These are phyloP conservation scores for Cucumis cinereus DNA, from an alignment of 306 rosid genomes.

Conservation along the genomic window DNA sequence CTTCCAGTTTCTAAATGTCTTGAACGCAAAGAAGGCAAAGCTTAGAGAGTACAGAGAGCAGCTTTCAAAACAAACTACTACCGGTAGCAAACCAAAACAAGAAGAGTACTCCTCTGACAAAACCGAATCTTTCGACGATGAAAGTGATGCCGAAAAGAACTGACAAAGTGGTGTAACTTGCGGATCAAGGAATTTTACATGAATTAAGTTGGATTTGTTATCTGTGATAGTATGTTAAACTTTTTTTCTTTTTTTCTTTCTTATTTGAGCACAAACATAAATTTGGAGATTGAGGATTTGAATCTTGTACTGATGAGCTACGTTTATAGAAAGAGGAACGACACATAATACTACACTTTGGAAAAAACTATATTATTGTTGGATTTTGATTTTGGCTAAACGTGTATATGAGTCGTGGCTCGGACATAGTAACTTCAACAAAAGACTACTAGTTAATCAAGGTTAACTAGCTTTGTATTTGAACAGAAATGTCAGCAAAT, in stretches of 20 bases:
- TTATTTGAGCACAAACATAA: too few relatives aligned
- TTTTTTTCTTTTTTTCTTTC: neutral
- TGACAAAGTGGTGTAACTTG: slow-evolving; percentile 21
- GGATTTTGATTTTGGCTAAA: neutral
- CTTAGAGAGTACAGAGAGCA: slow-evolving; percentile 29
- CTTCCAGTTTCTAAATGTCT: slow-evolving; percentile 64
- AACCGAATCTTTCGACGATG: slow-evolving; percentile 58
- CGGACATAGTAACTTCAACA: neutral
- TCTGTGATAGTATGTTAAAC: neutral
- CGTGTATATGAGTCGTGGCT: neutral
- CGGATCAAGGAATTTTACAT: slow-evolving; percentile 26
- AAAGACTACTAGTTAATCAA: too few relatives aligned
- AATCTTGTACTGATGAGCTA: neutral
- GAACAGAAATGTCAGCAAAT: neutral
- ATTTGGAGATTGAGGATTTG: neutral
- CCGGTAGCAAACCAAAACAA: slow-evolving; percentile 33
- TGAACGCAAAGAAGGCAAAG: slow-evolving; percentile 61
- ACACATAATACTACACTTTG: neutral
- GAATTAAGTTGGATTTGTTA: neutral
- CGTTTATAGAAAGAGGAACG: neutral
- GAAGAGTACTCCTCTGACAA: slow-evolving; percentile 55
- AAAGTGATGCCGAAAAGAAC: slow-evolving; percentile 25
- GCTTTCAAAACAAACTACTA: slow-evolving; percentile 21
- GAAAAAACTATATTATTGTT: too few relatives aligned
- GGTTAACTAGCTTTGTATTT: neutral